A percentile compares a stretch with the other conserved stretches of the same genome.
Conservation (phyloP, 139 green algal species). For the Trebouxia sp. region DNA sequence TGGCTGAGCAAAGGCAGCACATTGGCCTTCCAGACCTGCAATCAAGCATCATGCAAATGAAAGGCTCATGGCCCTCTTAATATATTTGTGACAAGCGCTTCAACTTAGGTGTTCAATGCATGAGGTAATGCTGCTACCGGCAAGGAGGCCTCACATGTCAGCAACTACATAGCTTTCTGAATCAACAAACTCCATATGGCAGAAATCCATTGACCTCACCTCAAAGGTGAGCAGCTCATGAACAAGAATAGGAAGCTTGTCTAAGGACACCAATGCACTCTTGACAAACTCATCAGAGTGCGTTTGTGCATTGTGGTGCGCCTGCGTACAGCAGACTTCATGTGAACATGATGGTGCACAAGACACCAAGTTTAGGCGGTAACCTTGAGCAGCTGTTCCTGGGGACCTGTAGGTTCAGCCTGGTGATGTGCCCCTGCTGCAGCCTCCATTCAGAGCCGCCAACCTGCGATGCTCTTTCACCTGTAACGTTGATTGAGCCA, state of each 20-base stretch:
- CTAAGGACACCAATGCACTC: conserved; percentile 71
- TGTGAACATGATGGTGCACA: background rate
- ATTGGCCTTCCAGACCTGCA: conserved; percentile 75
- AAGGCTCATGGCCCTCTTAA: too few relatives aligned
- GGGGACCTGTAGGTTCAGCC: conserved; percentile 69
- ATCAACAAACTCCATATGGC: background rate
- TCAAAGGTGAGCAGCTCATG: conserved; percentile 79
- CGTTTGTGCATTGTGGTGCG: conserved; percentile 75
- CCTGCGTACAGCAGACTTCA: conserved; percentile 47
- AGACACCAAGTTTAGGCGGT: background rate
- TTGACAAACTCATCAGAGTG: conserved; percentile 89
- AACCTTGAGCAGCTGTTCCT: background rate
- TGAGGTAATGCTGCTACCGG: too few relatives aligned
- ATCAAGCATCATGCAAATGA: too few relatives aligned
- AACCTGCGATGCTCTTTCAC: conserved; percentile 39
- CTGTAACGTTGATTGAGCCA: background rate
- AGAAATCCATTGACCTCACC: conserved; percentile 35
- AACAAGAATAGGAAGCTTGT: conserved; percentile 72
- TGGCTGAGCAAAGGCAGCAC: conserved; percentile 66
- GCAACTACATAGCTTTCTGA: too few relatives aligned
- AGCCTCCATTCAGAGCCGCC: conserved; percentile 58
- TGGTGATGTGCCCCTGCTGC: conserved; percentile 63
- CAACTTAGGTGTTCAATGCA: too few relatives aligned
- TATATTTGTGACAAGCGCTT: too few relatives aligned
- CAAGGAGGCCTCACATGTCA: too few relatives aligned